phyloP scores from a whole-genome alignment of 2,329 filamentous ascomycete genomes.

The Hymenoscyphus repandus region DNA sequence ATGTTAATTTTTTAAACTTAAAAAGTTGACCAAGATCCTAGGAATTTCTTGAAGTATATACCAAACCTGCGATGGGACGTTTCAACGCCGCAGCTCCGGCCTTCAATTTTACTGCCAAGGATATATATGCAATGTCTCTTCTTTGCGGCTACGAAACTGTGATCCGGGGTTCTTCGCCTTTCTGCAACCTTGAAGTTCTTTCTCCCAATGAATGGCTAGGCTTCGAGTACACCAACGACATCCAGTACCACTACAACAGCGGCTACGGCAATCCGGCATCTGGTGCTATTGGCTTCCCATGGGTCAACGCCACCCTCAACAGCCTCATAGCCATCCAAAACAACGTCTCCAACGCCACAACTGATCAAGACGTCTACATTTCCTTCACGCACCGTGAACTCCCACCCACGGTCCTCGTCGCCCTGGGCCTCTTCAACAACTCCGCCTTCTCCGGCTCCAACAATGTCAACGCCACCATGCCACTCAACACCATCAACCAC shows the following conservation, averaged over 20 bases:
- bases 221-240: conserved; percentile 46
- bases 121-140: conserved; percentile 46
- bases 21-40: conserved; percentile 9
- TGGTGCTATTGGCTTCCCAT: conserved; percentile 44
- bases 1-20: neutral
- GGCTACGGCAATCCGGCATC: conserved; percentile 46
- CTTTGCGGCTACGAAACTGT: conserved; percentile 47
- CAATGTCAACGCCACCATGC: conserved; percentile 46
- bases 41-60: conserved; percentile 40
- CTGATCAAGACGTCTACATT: conserved; percentile 45
- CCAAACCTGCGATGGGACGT: conserved; percentile 43
- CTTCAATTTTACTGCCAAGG: conserved; percentile 48
- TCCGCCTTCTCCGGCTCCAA: conserved; percentile 40
- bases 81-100: conserved; percentile 39
- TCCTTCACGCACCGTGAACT: conserved; percentile 51
- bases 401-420: conserved; percentile 47
- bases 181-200: conserved; percentile 41
- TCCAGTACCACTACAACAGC: conserved; percentile 45
- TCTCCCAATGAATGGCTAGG: conserved; percentile 42
- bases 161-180: conserved; percentile 42
- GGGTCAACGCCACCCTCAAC: conserved; percentile 46
- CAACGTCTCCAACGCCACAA: conserved; percentile 30
- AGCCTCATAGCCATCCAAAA: conserved; percentile 30
- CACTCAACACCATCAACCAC: conserved; percentile 42
- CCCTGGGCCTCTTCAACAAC: conserved; percentile 51